Conservation (phyloP, 2,329 filamentous ascomycete species). For the Parastagonospora nodorum region DNA sequence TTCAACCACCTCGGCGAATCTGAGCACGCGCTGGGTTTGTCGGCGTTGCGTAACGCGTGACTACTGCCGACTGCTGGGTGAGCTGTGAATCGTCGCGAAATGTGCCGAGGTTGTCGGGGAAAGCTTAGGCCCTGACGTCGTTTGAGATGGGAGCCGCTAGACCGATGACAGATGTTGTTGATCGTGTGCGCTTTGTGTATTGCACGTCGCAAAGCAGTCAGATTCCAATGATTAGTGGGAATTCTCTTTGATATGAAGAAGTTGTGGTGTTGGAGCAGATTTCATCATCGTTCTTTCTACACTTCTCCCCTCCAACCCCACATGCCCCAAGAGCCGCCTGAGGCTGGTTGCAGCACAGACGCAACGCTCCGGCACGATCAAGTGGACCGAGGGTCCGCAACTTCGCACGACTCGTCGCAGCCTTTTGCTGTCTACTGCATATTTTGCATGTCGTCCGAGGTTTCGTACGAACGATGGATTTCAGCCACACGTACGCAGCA, state of each 20-base stretch:
- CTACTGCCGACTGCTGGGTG: conserved; percentile 14
- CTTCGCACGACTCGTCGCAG: neutral
- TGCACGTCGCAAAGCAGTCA: neutral
- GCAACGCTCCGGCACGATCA: conserved; percentile 5
- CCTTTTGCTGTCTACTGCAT: too few species aligned
- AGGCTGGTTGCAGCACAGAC: conserved; percentile 7
- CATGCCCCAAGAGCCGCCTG: neutral
- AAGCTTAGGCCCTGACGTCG: conserved; percentile 13
- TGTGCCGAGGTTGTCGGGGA: conserved; percentile 24
- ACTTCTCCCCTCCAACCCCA: conserved; percentile 11
- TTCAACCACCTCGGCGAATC: conserved; percentile 26
- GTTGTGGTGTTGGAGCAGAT: neutral
- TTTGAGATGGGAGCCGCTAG: conserved; percentile 9
- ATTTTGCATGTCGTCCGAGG: too few species aligned
- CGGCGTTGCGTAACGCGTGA: conserved; percentile 12
- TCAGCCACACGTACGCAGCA: too few species aligned
- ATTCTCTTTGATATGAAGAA: neutral
- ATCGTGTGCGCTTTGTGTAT: neutral
- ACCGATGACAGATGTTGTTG: conserved; percentile 4
- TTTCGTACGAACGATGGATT: neutral
- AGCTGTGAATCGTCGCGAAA: conserved; percentile 13
- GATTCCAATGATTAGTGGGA: neutral
- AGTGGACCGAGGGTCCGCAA: conserved; percentile 3
- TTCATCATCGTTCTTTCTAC: neutral
- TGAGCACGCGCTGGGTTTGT: conserved; percentile 24